Evolutionary conservation across 805 yeast genomes (phyloP).

Genomic region (Candida easanensis): DNA sequence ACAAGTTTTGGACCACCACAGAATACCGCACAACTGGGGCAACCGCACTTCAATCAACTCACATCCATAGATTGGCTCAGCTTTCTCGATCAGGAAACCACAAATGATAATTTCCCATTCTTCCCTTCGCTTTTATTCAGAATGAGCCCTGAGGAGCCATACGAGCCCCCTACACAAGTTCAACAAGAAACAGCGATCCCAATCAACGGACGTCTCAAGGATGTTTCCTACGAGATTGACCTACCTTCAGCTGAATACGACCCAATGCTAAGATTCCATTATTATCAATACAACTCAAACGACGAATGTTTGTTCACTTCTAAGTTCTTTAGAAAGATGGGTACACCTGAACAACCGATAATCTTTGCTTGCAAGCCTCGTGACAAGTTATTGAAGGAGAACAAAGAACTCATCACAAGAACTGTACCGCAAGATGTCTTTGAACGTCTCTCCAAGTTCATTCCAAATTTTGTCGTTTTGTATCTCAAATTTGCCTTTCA

Average conservation of each 20-base stretch:
- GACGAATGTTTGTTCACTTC: conserved; percentile 11
- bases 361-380: conserved; percentile 10
- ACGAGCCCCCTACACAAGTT: neutral
- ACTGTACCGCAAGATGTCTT: neutral
- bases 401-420: neutral
- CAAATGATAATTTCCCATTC: conserved; percentile 4
- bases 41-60: conserved; percentile 3
- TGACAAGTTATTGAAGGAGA: neutral
- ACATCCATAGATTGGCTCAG: conserved; percentile 12
- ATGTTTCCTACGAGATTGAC: conserved; percentile 4
- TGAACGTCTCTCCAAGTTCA: conserved; percentile 3
- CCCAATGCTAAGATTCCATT: conserved; percentile 14
- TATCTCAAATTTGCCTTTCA: conserved; percentile 13
- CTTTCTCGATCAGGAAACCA: conserved; percentile 9
- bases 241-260: conserved; percentile 14
- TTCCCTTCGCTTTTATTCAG: conserved; percentile 1
- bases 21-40: neutral
- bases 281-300: conserved; percentile 12
- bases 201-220: conserved; percentile 4
- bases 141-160: neutral
- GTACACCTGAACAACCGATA: conserved; percentile 6
- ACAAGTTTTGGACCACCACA: neutral
- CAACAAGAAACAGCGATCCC: neutral
- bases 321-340: conserved; percentile 13
- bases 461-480: conserved; percentile 11